These are phyloP conservation scores for Phytopythium montanum DNA, from an alignment of 352 stramenopile species.

Conservation along the genomic window DNA sequence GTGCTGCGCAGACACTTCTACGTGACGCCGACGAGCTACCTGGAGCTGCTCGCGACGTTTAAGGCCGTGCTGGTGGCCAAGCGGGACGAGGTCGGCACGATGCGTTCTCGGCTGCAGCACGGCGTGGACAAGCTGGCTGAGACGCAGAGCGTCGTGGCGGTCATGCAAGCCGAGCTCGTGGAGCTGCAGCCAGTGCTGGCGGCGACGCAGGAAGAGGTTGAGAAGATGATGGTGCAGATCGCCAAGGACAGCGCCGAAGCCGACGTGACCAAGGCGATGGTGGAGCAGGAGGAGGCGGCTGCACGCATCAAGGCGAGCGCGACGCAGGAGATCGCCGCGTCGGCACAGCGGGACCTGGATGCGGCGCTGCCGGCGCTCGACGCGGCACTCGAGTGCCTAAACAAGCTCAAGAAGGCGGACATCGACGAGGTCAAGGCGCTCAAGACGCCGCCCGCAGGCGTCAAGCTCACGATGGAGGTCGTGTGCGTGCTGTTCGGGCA, in stretches of 20 bases:
- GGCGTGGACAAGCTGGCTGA: conserved; percentile 86
- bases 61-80: conserved; percentile 87
- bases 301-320: conserved; percentile 83
- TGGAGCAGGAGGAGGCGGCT: conserved; percentile 87
- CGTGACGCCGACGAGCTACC: conserved; percentile 92
- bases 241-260: conserved; percentile 88
- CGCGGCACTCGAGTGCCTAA: conserved; percentile 84
- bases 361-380: conserved; percentile 85
- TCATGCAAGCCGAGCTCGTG: conserved; percentile 83
- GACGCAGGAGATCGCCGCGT: conserved; percentile 90
- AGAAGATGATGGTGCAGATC: conserved; percentile 91
- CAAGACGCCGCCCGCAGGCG: conserved; percentile 87
- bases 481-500: conserved; percentile 90
- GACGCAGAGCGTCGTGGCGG: conserved; percentile 75
- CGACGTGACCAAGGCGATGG: conserved; percentile 80
- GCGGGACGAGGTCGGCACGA: conserved; percentile 87
- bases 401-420: conserved; percentile 89
- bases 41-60: conserved; percentile 91
- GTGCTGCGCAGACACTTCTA: conserved; percentile 91
- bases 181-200: conserved; percentile 80
- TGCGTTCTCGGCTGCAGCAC: conserved; percentile 81
- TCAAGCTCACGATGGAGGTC: conserved; percentile 93
- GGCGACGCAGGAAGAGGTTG: conserved; percentile 75
- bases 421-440: conserved; percentile 92
- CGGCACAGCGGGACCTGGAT: conserved; percentile 85